phyloP scores from a whole-genome alignment of 2,329 filamentous ascomycete species.

The Botryosphaeria dothidea region DNA sequence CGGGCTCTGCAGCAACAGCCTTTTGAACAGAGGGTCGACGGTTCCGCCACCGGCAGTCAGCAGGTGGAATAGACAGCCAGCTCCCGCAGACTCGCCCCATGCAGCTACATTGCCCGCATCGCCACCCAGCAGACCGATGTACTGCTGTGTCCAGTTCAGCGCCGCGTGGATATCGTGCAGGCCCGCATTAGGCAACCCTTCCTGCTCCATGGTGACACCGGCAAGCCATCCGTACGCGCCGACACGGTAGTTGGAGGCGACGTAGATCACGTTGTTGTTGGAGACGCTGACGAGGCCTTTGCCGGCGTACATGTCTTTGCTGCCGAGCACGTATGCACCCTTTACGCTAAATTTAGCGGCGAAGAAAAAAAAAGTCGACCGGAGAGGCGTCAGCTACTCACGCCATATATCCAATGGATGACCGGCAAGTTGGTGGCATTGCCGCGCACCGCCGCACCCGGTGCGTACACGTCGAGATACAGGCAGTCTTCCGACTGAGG shows the following conservation, averaged over 20 bases:
- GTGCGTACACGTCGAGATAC: conserved; percentile 52
- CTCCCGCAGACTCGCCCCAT: conserved; percentile 54
- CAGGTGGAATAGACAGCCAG: conserved; percentile 53
- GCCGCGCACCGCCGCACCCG: conserved; percentile 42
- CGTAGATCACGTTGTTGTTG: conserved; percentile 45
- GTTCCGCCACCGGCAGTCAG: conserved; percentile 47
- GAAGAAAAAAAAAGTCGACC: conserved; percentile 28
- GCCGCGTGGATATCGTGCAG: conserved; percentile 42
- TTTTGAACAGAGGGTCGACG: conserved; percentile 47
- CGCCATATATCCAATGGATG: conserved; percentile 45
- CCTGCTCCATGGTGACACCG: conserved; percentile 45
- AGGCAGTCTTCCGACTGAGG: conserved; percentile 47
- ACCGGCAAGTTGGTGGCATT: conserved; percentile 44
- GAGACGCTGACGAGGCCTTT: conserved; percentile 38
- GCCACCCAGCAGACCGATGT: conserved; percentile 49
- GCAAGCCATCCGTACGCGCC: conserved; percentile 49
- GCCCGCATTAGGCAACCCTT: conserved; percentile 47
- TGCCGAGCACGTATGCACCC: neutral
- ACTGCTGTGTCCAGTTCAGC: conserved; percentile 51
- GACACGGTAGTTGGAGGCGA: conserved; percentile 51
- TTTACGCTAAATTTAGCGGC: conserved; percentile 35
- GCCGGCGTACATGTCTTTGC: conserved; percentile 25
- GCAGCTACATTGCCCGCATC: conserved; percentile 49
- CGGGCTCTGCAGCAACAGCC: conserved; percentile 32
- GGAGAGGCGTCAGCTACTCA: conserved; percentile 29